These are phyloP conservation scores for Dalbergia oliveri DNA, from an alignment of 306 rosid species.

Conservation along the genomic window DNA sequence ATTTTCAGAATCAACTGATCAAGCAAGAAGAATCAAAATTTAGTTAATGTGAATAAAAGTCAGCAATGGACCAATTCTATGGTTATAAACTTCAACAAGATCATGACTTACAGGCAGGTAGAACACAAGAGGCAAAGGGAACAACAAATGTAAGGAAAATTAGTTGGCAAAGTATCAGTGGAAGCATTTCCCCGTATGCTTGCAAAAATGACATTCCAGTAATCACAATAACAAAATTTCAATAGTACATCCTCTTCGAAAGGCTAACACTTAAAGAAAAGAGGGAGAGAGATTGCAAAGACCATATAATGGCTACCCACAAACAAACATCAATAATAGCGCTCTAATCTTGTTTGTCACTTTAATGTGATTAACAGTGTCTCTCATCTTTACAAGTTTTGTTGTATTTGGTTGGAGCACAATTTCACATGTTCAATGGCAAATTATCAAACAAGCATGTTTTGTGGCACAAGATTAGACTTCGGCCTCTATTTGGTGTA, in stretches of 20 bases:
- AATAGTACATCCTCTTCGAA: conserved; percentile 1
- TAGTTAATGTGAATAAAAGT: conserved; percentile 32
- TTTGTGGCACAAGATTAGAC: no score
- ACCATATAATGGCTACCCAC: neutral
- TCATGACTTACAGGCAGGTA: neutral
- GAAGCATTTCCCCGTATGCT: conserved; percentile 18
- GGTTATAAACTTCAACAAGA: conserved; percentile 38
- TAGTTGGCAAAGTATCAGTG: conserved; percentile 21
- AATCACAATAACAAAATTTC: conserved; percentile 4
- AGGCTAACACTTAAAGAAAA: neutral
- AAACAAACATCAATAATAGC: neutral
- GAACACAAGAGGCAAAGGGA: neutral
- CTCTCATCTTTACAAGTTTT: neutral
- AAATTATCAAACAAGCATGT: no score
- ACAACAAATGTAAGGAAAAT: neutral
- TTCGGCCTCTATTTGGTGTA: no score
- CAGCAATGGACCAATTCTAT: conserved; percentile 21
- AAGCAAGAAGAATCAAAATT: conserved; percentile 51
- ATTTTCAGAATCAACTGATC: conserved; percentile 78
- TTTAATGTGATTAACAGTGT: neutral
- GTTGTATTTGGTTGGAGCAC: no score
- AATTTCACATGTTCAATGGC: no score
- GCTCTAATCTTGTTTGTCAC: neutral
- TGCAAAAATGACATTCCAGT: conserved; percentile 17
- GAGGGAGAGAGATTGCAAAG: conserved; percentile 14